These are phyloP conservation scores for Lophium mytilinum DNA, from an alignment of 495 filamentous ascomycete species.

Conservation along the genomic window DNA sequence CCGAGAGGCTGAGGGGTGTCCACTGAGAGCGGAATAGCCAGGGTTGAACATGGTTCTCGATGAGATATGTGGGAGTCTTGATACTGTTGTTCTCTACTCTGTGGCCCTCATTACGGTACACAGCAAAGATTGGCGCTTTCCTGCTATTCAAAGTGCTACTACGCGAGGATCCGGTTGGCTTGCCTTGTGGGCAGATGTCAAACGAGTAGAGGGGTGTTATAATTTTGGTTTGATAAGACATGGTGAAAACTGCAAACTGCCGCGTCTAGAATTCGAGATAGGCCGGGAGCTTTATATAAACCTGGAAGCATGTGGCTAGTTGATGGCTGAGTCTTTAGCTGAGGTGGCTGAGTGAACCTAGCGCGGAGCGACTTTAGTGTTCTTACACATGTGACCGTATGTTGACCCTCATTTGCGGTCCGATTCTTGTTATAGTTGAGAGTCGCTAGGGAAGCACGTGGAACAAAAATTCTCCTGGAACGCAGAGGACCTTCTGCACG, in stretches of 20 bases:
- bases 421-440: too few species aligned
- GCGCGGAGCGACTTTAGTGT: too few species aligned
- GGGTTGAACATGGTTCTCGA: background rate
- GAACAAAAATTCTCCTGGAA: too few species aligned
- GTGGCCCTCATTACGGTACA: background rate
- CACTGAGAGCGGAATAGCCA: background rate
- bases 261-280: too few species aligned
- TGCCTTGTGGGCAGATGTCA: background rate
- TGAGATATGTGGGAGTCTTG: background rate
- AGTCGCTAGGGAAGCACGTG: too few species aligned
- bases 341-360: too few species aligned
- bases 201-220: background rate
- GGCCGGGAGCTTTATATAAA: too few species aligned
- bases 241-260: background rate
- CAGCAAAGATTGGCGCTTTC: background rate
- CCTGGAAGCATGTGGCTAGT: too few species aligned
- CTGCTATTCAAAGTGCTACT: background rate
- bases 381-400: too few species aligned
- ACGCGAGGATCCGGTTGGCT: background rate
- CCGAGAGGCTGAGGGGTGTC: background rate
- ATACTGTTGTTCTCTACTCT: background rate
- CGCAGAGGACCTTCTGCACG: too few species aligned
- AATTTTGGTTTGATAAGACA: background rate
- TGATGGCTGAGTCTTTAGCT: too few species aligned
- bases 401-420: too few species aligned